phyloP scores from a whole-genome alignment of 2,329 filamentous ascomycete genomes.

The Aquanectria penicillioides region DNA sequence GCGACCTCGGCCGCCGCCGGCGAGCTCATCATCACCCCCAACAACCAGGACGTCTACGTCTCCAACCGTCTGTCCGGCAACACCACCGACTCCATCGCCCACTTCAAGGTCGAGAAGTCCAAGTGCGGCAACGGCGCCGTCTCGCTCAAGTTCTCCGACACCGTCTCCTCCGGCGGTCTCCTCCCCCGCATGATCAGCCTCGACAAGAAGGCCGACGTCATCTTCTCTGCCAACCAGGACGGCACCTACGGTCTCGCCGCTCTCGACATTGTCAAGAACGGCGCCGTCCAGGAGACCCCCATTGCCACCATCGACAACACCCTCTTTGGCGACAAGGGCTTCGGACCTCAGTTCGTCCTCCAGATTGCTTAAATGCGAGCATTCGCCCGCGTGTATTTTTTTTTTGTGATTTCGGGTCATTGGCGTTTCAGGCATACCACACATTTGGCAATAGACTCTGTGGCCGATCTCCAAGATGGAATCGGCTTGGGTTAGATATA shows the following conservation, averaged over 20 bases:
- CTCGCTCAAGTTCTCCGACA: slow-evolving; percentile 48
- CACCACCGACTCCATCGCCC: slow-evolving; percentile 57
- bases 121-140: slow-evolving; percentile 36
- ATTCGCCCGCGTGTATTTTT: too few relatives aligned
- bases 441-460: too few relatives aligned
- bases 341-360: slow-evolving; percentile 47
- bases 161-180: slow-evolving; percentile 48
- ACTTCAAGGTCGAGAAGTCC: slow-evolving; percentile 50
- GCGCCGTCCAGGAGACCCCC: slow-evolving; percentile 43
- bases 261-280: slow-evolving; percentile 45
- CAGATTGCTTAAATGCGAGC: slow-evolving; percentile 42
- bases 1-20: slow-evolving; percentile 54
- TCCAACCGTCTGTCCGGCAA: slow-evolving; percentile 61
- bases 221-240: slow-evolving; percentile 60
- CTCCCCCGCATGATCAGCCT: slow-evolving; percentile 60
- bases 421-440: too few relatives aligned
- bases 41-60: slow-evolving; percentile 59
- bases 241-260: slow-evolving; percentile 53
- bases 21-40: slow-evolving; percentile 54
- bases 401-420: too few relatives aligned
- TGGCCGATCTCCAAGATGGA: too few relatives aligned
- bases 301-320: slow-evolving; percentile 37
- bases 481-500: too few relatives aligned
- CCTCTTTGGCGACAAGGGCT: slow-evolving; percentile 41
- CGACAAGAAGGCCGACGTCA: slow-evolving; percentile 46